Conservation (phyloP, 2,329 filamentous ascomycete species). For the Fusarium citri region DNA sequence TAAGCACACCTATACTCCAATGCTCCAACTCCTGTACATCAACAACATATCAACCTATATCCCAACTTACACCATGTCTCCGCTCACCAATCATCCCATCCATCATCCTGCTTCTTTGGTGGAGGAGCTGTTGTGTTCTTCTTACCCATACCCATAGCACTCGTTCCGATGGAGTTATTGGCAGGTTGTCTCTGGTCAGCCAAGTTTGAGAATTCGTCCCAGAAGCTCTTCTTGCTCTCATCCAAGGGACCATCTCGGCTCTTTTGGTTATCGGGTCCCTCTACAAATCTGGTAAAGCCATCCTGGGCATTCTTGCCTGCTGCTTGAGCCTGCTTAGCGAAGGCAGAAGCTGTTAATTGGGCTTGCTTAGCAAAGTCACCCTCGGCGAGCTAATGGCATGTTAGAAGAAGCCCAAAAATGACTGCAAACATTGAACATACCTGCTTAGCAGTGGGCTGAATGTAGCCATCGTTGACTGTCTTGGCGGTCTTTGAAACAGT, state of each 20-base stretch:
- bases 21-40: slow-evolving; percentile 43
- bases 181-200: slow-evolving; percentile 66
- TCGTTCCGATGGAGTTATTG: slow-evolving; percentile 67
- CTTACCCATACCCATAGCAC: slow-evolving; percentile 68
- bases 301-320: slow-evolving; percentile 82
- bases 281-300: slow-evolving; percentile 87
- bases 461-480: slow-evolving; percentile 88
- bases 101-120: slow-evolving; percentile 62
- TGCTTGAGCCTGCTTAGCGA: slow-evolving; percentile 73
- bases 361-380: slow-evolving; percentile 79
- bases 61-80: slow-evolving; percentile 7
- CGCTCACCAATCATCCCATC: slow-evolving; percentile 73
- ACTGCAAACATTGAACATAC: slow-evolving; percentile 57
- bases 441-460: slow-evolving; percentile 92
- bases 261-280: slow-evolving; percentile 67
- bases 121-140: slow-evolving; percentile 49
- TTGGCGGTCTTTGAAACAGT: slow-evolving; percentile 92
- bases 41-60: slow-evolving; percentile 21
- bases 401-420: slow-evolving; percentile 38
- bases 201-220: slow-evolving; percentile 86
- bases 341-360: slow-evolving; percentile 71
- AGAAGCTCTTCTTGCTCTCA: slow-evolving; percentile 83
- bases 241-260: slow-evolving; percentile 59
- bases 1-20: slow-evolving; percentile 47
- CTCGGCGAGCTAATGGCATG: slow-evolving; percentile 73